Evolutionary conservation across 2,329 filamentous ascomycete genomes (phyloP).

Genomic region (Cladophialophora psammophila): DNA sequence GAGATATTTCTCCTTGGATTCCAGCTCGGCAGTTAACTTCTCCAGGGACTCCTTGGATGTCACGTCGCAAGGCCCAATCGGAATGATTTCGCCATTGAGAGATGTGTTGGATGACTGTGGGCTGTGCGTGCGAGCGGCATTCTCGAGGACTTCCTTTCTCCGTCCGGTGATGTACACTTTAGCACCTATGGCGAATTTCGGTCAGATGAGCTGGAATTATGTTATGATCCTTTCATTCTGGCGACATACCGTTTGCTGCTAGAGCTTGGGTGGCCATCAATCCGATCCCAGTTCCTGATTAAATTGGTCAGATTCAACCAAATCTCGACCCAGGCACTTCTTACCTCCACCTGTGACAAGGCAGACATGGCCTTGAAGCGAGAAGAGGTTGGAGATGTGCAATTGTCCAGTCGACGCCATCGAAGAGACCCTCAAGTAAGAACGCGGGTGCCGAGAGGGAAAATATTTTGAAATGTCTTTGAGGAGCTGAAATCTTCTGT

Average conservation of each 20-base stretch:
- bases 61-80: conserved; percentile 64
- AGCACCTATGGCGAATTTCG: conserved; percentile 38
- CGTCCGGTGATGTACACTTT: conserved; percentile 46
- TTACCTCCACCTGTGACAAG: conserved; percentile 45
- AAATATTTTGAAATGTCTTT: background rate
- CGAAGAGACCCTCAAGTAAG: background rate
- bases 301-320: background rate
- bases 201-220: background rate
- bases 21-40: conserved; percentile 62
- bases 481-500: no score
- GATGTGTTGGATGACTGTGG: conserved; percentile 37
- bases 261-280: conserved; percentile 45
- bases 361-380: conserved; percentile 43
- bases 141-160: conserved; percentile 43
- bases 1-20: conserved; percentile 67
- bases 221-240: background rate
- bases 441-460: background rate
- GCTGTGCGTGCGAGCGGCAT: conserved; percentile 52
- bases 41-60: conserved; percentile 67
- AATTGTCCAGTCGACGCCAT: conserved; percentile 43
- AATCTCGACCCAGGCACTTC: background rate
- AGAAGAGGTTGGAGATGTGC: conserved; percentile 42
- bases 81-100: conserved; percentile 62
- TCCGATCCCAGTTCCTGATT: conserved; percentile 42
- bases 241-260: conserved; percentile 41